Conservation (phyloP, 208 protist species). For the Acanthamoeba sp. region DNA sequence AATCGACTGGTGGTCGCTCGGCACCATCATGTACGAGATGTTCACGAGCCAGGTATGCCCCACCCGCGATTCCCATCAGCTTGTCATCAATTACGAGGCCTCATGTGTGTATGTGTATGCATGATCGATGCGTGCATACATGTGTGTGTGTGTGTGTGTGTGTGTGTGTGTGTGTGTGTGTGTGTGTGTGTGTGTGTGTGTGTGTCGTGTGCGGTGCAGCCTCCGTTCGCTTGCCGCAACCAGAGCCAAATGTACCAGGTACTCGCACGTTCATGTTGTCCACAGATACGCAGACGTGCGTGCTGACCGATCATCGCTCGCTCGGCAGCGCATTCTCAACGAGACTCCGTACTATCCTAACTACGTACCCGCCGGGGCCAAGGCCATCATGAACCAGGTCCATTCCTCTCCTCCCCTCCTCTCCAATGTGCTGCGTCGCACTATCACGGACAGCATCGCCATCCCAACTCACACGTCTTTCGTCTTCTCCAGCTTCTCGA, state of each 20-base stretch:
- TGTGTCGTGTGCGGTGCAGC: constrained; percentile 71
- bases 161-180: too few relatives aligned
- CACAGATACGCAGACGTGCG: not conserved
- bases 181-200: too few relatives aligned
- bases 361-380: constrained; percentile 51
- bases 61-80: too few relatives aligned
- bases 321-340: constrained; percentile 82
- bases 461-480: too few relatives aligned
- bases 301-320: not conserved
- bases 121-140: too few relatives aligned
- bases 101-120: too few relatives aligned
- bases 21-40: constrained; percentile 86
- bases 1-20: constrained; percentile 86
- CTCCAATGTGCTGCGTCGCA: not conserved
- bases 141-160: too few relatives aligned
- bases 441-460: not conserved
- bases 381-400: constrained; percentile 28
- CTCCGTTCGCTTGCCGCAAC: constrained; percentile 90
- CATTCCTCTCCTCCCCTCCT: too few relatives aligned
- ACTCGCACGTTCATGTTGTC: not conserved
- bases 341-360: constrained; percentile 80
- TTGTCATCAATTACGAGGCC: too few relatives aligned
- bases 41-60: constrained; percentile 82
- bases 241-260: constrained; percentile 85
- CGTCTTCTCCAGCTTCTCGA: constrained; percentile 70